These are phyloP conservation scores for Paracorniculantispora psalliotae DNA, from an alignment of 2,329 filamentous ascomycete species.

Conservation along the genomic window DNA sequence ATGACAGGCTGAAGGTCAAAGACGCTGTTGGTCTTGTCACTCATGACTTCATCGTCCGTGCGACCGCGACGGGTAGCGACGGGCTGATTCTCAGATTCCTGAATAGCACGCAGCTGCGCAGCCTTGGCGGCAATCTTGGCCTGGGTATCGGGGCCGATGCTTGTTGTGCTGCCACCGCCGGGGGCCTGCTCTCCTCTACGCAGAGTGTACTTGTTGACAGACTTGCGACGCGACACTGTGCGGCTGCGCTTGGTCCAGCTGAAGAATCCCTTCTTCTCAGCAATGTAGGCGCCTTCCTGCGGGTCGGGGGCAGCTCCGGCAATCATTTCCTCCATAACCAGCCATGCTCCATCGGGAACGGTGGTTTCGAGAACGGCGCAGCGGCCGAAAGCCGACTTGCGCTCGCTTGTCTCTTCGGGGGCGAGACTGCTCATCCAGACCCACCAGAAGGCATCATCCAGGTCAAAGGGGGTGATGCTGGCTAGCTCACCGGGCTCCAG, in stretches of 20 bases:
- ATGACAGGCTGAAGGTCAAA: constrained; percentile 83
- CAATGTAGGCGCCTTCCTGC: constrained; percentile 80
- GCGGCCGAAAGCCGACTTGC: constrained; percentile 90
- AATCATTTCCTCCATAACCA: constrained; percentile 94
- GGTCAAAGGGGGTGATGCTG: constrained; percentile 77
- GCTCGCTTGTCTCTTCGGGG: constrained; percentile 75
- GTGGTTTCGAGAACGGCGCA: constrained; percentile 88
- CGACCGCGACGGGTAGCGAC: constrained; percentile 45
- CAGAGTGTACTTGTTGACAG: constrained; percentile 57
- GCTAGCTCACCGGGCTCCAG: constrained; percentile 91
- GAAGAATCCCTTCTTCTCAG: constrained; percentile 93
- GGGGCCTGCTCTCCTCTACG: constrained; percentile 41
- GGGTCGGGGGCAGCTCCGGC: constrained; percentile 86
- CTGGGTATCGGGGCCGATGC: constrained; percentile 85
- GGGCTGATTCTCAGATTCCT: constrained; percentile 42
- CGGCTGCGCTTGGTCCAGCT: constrained; percentile 72
- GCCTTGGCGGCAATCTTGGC: constrained; percentile 90
- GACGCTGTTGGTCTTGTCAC: constrained; percentile 79
- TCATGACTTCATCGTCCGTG: constrained; percentile 52
- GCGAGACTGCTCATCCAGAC: constrained; percentile 98
- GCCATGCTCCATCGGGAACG: constrained; percentile 77
- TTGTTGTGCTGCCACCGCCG: constrained; percentile 66
- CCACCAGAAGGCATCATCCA: constrained; percentile 99
- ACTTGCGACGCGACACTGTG: constrained; percentile 62
- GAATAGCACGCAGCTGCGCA: constrained; percentile 69